Conservation (phyloP, 2,329 filamentous ascomycete species). For the Dactylellina drechsleri region DNA sequence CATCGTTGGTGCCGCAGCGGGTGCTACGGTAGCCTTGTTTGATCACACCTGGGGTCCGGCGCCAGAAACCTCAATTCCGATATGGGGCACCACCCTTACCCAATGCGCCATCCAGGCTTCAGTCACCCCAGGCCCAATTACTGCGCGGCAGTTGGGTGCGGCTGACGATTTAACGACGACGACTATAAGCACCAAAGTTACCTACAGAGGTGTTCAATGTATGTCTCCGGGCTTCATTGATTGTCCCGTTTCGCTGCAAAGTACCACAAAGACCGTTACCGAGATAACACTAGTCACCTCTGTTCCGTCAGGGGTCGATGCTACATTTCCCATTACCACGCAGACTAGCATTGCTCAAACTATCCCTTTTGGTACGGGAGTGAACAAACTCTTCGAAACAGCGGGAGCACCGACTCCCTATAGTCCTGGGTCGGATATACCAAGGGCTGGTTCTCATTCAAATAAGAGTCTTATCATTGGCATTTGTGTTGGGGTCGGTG, state of each 20-base stretch:
- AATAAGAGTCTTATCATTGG: conserved; percentile 64
- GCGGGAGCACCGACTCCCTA: conserved; percentile 65
- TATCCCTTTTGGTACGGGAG: conserved; percentile 64
- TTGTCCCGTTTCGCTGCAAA: conserved; percentile 67
- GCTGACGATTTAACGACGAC: conserved; percentile 60
- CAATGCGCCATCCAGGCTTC: conserved; percentile 36
- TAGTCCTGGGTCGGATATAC: conserved; percentile 61
- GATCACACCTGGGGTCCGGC: conserved; percentile 66
- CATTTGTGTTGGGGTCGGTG: conserved; percentile 64
- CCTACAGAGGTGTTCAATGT: conserved; percentile 65
- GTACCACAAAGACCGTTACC: conserved; percentile 62
- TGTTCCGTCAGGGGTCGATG: conserved; percentile 61
- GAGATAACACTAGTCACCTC: conserved; percentile 62
- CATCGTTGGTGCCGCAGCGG: conserved; percentile 68
- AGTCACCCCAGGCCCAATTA: conserved; percentile 8
- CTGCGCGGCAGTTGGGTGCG: conserved; percentile 15
- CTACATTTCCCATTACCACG: conserved; percentile 63
- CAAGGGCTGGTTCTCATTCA: conserved; percentile 56
- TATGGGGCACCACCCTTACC: conserved; percentile 68
- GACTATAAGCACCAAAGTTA: conserved; percentile 63
- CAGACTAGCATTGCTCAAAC: conserved; percentile 60
- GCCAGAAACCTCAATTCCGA: conserved; percentile 64
- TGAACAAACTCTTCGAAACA: conserved; percentile 61
- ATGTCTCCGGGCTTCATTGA: conserved; percentile 63
- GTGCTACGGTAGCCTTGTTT: conserved; percentile 65